A percentile compares a stretch with the other conserved stretches of the same genome.
Evolutionary conservation across 129 eudicot species (phyloP).

Genomic region (Daucus carota): DNA sequence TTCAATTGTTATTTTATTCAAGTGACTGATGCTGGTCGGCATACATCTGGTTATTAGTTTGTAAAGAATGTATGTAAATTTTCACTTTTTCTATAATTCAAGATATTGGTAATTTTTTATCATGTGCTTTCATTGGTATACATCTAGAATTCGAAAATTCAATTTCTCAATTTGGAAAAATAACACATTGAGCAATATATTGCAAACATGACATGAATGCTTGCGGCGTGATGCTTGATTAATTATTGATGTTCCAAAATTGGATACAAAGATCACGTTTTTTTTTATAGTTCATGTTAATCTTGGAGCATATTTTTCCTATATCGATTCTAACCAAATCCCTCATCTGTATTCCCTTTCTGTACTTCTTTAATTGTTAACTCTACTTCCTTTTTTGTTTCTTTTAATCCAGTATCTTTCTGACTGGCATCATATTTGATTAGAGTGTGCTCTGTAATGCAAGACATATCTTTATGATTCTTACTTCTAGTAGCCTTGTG

Average conservation of each 20-base stretch:
- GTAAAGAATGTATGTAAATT: neutral
- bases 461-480: neutral
- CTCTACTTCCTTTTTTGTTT: neutral
- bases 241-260: neutral
- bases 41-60: neutral
- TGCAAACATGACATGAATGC: neutral
- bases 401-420: neutral
- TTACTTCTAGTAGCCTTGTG: slow-evolving; percentile 6
- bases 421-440: neutral
- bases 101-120: neutral
- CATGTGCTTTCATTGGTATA: neutral
- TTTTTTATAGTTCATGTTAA: neutral
- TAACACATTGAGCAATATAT: neutral
- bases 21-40: neutral
- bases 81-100: neutral
- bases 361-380: neutral
- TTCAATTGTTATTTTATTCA: neutral
- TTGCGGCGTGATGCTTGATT: neutral
- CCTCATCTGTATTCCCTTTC: neutral
- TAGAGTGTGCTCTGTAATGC: neutral
- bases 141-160: neutral
- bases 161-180: neutral
- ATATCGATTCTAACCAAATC: neutral
- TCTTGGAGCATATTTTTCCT: neutral
- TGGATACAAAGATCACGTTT: neutral